Base-by-base conservation (phyloP, 768 basidiomycete genomes). In the Thelephora ganbajun region DNA sequence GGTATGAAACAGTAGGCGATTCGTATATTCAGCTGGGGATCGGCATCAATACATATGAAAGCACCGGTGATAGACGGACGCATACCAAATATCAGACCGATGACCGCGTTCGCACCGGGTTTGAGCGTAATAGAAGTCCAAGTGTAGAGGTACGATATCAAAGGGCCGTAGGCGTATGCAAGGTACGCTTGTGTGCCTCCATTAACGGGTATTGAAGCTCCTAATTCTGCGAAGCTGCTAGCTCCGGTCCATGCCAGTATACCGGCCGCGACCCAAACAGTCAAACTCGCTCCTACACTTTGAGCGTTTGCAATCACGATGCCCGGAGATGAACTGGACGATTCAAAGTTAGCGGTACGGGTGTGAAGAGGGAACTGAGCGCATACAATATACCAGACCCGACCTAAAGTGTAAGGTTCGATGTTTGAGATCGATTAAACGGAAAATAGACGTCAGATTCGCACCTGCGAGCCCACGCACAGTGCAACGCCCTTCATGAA, bases 211-310 rank as follows among this genome's bases (percentile, higher is more conserved):
- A 94, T 88, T 35, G 85, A 84, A 37, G 81, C 82, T 45, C 93
- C 94, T 49, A 96, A 69, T 62, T 96, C 91, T 7, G 90, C 90
- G 60, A 82, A 96, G 59, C 87, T 91, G 61, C 87, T 91, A 22
- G 90, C 91, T 16, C 94, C 94, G 2, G 94, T 96, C 94, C 93
- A 97, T 5, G 77, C 88, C 9, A 98, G 68, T 19, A 93, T 47
- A 5, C 92, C 94, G 47, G 87, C 82, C 2, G 72, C 67, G 5
- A 87, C 53, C 93, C 94, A 97, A 3, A 96, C 86, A 14, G 72
- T 33, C 12, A 98, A 64, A 66, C 91, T 91, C 11, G 91, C 86
- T 11, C 93, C 94, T 0, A 92, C 86, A 54, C 85, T 90, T 34
- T 89, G 73, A 0, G 85, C 83, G 57, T 93, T 88, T 9, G 88